Evolutionary conservation across 176 grass and related monocot genomes (phyloP).

Genomic region (Thalia dealbata): DNA sequence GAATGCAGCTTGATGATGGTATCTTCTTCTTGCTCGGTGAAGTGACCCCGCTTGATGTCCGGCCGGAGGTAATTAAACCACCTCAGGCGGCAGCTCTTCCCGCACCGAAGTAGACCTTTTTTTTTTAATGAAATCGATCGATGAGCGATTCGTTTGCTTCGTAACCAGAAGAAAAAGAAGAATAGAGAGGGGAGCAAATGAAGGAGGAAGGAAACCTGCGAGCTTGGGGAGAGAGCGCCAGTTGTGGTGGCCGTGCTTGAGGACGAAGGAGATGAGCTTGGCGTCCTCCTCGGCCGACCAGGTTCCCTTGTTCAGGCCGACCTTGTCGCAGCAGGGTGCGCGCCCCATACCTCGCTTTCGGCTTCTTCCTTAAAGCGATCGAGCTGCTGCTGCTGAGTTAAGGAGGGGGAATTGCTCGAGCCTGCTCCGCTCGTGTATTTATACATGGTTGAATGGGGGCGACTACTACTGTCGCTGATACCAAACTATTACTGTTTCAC

Average conservation of each 20-base stretch:
- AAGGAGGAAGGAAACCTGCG: constrained; percentile 33
- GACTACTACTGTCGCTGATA: too few species aligned
- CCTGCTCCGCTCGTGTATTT: too few species aligned
- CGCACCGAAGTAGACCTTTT: constrained; percentile 71
- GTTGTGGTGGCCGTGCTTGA: constrained; percentile 70
- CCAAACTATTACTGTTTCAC: too few species aligned
- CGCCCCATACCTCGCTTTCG: constrained; percentile 52
- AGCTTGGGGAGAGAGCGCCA: constrained; percentile 83
- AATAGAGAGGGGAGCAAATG: neutral
- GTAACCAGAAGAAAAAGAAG: neutral
- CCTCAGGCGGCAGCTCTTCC: constrained; percentile 80
- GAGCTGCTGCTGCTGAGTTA: too few species aligned
- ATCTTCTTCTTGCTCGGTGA: constrained; percentile 65
- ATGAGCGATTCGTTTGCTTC: neutral
- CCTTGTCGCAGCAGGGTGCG: constrained; percentile 84
- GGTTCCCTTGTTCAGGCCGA: constrained; percentile 74
- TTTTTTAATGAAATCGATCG: too few species aligned
- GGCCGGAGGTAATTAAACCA: constrained; percentile 97
- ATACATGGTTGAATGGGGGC: too few species aligned
- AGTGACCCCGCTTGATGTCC: constrained; percentile 84
- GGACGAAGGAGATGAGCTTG: constrained; percentile 66
- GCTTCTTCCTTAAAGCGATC: too few species aligned
- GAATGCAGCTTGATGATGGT: constrained; percentile 65
- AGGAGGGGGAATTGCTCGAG: too few species aligned
- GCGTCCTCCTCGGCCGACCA: constrained; percentile 89